Evolutionary conservation across 2,329 filamentous ascomycete species (phyloP).

Genomic region (Aurifilum marmelostoma): DNA sequence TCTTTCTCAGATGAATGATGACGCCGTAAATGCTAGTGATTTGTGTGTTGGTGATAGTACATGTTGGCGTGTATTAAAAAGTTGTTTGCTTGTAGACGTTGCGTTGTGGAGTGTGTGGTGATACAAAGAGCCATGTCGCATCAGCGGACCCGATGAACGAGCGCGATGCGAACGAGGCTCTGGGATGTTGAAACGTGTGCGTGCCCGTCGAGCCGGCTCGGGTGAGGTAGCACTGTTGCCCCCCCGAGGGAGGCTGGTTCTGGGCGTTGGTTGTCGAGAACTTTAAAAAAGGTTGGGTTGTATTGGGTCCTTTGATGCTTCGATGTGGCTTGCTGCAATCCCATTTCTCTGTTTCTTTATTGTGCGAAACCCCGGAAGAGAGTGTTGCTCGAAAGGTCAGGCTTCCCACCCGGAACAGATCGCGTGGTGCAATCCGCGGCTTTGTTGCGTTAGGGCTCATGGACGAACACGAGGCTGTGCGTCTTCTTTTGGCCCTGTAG

Average conservation of each 20-base stretch:
- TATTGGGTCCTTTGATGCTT: background rate
- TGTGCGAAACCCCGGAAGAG: background rate
- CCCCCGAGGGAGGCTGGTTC: conserved; percentile 6
- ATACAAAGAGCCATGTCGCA: conserved; percentile 20
- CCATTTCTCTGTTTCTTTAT: background rate
- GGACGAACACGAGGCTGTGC: conserved; percentile 5
- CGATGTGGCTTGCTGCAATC: conserved; percentile 7
- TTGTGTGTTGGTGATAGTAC: conserved; percentile 13
- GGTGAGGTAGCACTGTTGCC: conserved; percentile 2
- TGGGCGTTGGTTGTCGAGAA: conserved; percentile 1
- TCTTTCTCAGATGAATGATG: conserved; percentile 24
- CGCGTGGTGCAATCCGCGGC: background rate
- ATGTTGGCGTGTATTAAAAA: conserved; percentile 26
- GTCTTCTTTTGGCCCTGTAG: conserved; percentile 2
- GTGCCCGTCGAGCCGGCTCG: conserved; percentile 30
- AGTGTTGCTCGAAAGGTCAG: background rate
- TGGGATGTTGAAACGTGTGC: conserved; percentile 13
- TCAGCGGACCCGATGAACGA: conserved; percentile 5
- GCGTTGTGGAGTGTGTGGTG: conserved; percentile 21
- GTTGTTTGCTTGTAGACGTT: conserved; percentile 24
- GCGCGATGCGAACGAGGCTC: conserved; percentile 28
- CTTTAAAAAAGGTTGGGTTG: background rate
- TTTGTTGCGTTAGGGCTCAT: background rate
- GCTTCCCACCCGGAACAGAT: background rate
- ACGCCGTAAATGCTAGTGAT: conserved; percentile 27